A percentile compares a stretch with the other conserved stretches of the same genome.
Conservation (phyloP, 176 grass and related monocot species). For the Eragrostis curvula region DNA sequence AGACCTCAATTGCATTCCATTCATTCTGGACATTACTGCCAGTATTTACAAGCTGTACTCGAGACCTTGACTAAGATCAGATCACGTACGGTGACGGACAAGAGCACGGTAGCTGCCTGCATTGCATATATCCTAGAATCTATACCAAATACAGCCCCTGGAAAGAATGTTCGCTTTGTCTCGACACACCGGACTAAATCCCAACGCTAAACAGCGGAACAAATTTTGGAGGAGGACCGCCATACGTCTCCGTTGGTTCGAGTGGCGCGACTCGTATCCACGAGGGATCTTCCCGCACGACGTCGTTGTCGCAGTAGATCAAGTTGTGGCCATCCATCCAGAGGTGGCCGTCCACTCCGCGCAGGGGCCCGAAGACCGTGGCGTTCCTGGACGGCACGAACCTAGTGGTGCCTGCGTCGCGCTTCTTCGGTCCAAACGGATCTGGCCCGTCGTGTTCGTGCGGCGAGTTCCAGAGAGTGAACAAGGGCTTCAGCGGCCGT, state of each 20-base stretch:
- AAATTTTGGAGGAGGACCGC: background rate
- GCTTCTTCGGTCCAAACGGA: background rate
- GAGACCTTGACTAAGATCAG: too few relatives aligned
- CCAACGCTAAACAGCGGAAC: background rate
- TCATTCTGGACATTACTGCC: too few relatives aligned
- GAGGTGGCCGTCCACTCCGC: background rate
- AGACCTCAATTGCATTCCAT: too few relatives aligned
- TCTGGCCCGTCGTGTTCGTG: background rate
- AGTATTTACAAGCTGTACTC: too few relatives aligned
- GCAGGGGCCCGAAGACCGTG: background rate
- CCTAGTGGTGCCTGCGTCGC: background rate
- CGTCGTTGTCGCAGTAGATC: background rate
- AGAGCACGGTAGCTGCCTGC: too few relatives aligned
- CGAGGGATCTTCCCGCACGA: background rate
- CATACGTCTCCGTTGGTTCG: background rate
- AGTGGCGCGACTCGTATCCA: conserved; percentile 10
- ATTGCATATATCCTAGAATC: too few relatives aligned
- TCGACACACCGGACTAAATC: too few relatives aligned
- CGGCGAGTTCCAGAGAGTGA: background rate
- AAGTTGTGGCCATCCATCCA: background rate
- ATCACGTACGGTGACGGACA: too few relatives aligned
- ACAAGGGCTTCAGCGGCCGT: background rate
- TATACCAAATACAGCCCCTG: too few relatives aligned
- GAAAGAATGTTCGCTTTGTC: too few relatives aligned
- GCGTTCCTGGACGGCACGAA: background rate